phyloP scores from a whole-genome alignment of 352 stramenopile genomes.

The Phytopythium mirpurense region DNA sequence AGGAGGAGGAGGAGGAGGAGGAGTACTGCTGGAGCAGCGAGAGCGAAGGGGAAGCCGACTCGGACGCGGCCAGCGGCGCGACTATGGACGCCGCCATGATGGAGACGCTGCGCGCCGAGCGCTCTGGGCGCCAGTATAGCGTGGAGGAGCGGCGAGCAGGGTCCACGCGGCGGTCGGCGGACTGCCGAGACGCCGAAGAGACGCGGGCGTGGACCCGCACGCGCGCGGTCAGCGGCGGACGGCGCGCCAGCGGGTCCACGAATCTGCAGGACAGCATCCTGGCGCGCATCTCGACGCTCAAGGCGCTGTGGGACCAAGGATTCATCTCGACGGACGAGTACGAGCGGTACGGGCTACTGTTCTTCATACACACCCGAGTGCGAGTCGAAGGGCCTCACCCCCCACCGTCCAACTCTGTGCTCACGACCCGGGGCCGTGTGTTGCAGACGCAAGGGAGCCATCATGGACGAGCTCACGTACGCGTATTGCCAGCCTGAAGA shows the following conservation, averaged over 20 bases:
- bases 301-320: constrained; percentile 69
- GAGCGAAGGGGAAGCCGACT: constrained; percentile 3
- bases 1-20: not conserved
- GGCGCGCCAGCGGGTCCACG: not conserved
- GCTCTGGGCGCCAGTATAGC: too few species aligned
- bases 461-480: constrained; percentile 75
- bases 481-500: constrained; percentile 26
- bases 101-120: constrained; percentile 8
- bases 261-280: constrained; percentile 53
- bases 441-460: constrained; percentile 55
- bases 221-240: constrained; percentile 19
- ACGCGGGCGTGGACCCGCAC: constrained; percentile 30
- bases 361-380: too few species aligned
- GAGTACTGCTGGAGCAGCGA: constrained; percentile 9
- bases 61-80: constrained; percentile 8
- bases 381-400: too few species aligned
- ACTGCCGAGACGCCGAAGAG: not conserved
- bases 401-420: too few species aligned
- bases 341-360: constrained; percentile 47
- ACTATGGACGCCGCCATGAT: constrained; percentile 2
- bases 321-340: constrained; percentile 81
- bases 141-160: too few species aligned
- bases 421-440: too few species aligned
- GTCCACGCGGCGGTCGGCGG: constrained; percentile 4
- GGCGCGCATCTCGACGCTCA: constrained; percentile 63